Conservation (phyloP, 176 grass and related monocot genomes). For the Leersia perrieri region DNA sequence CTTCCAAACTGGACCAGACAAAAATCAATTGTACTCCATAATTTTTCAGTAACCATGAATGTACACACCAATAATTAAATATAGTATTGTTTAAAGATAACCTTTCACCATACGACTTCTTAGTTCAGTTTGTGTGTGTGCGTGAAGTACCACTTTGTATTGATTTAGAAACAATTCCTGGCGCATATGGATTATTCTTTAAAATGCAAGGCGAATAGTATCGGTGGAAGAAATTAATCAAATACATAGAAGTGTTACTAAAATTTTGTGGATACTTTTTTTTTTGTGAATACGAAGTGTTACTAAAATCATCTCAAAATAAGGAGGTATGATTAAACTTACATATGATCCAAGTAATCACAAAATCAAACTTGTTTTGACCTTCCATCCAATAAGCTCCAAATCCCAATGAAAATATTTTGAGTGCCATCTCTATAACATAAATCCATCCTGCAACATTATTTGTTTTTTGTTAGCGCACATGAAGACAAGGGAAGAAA, state of each 20-base stretch:
- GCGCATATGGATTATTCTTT: neutral
- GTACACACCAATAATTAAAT: slow-evolving; percentile 10
- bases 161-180: slow-evolving; percentile 3
- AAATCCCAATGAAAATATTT: slow-evolving; percentile 97
- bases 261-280: too few species aligned
- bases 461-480: neutral
- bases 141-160: neutral
- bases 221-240: neutral
- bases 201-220: neutral
- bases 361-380: slow-evolving; percentile 96
- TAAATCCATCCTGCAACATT: slow-evolving; percentile 92
- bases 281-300: too few species aligned
- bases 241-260: slow-evolving; percentile 19
- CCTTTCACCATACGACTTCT: neutral
- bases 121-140: neutral
- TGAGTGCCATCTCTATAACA: slow-evolving; percentile 91
- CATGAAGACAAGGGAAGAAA: neutral
- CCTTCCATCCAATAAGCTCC: slow-evolving; percentile 93
- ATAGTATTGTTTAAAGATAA: neutral
- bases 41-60: slow-evolving; percentile 15
- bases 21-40: neutral
- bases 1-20: neutral
- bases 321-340: slow-evolving; percentile 33
- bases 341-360: slow-evolving; percentile 96
- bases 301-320: neutral